phyloP scores from a whole-genome alignment of 495 filamentous ascomycete species.

The Terfezia boudieri region DNA sequence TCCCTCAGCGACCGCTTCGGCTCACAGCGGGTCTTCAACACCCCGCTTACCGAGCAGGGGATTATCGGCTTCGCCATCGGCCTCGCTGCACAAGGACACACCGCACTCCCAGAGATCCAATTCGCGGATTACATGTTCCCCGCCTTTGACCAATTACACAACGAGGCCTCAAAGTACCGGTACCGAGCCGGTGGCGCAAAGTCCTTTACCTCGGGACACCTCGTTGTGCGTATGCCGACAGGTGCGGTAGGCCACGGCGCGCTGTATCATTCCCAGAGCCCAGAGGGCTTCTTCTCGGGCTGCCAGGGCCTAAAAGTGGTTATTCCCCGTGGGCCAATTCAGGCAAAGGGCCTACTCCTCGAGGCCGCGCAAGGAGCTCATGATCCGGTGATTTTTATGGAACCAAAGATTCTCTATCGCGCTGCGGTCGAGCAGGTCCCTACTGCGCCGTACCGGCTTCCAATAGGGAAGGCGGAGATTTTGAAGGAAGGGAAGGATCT shows the following conservation, averaged over 20 bases:
- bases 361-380: slow-evolving; percentile 54
- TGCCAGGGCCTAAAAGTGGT: slow-evolving; percentile 77
- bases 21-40: slow-evolving; percentile 82
- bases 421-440: slow-evolving; percentile 93
- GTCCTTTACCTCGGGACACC: slow-evolving; percentile 43
- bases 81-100: slow-evolving; percentile 73
- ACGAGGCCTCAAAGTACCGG: slow-evolving; percentile 83
- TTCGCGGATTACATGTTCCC: slow-evolving; percentile 97
- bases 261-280: slow-evolving; percentile 84
- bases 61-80: slow-evolving; percentile 90
- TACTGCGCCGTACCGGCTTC: slow-evolving; percentile 54
- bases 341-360: slow-evolving; percentile 80
- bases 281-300: slow-evolving; percentile 80
- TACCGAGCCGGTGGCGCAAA: slow-evolving; percentile 55
- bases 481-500: slow-evolving; percentile 65
- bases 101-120: slow-evolving; percentile 86
- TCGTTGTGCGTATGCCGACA: slow-evolving; percentile 86
- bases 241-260: slow-evolving; percentile 92
- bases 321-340: slow-evolving; percentile 69
- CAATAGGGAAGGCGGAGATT: slow-evolving; percentile 72
- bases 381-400: slow-evolving; percentile 89
- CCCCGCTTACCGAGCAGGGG: slow-evolving; percentile 80
- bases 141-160: slow-evolving; percentile 92
- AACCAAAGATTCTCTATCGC: slow-evolving; percentile 86
- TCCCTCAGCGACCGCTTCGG: slow-evolving; percentile 73